Conservation (phyloP, 2,329 filamentous ascomycete species). For the Ascochyta fabae region DNA sequence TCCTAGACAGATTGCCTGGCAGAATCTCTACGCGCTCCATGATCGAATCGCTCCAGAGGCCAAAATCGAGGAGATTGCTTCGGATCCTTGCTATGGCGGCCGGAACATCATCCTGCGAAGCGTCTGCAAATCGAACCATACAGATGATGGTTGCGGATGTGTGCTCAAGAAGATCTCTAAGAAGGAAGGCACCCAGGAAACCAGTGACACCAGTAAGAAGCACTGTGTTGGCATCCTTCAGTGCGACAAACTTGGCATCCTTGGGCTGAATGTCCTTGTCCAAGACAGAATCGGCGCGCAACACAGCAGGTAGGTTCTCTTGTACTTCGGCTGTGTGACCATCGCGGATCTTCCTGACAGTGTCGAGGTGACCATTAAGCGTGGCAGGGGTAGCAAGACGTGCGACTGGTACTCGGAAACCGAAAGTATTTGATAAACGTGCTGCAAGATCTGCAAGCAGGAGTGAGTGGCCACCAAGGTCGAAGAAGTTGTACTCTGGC, state of each 20-base stretch:
- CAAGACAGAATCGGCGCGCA: slow-evolving; percentile 70
- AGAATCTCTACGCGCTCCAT: slow-evolving; percentile 80
- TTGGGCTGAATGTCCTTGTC: slow-evolving; percentile 71
- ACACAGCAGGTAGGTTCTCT: slow-evolving; percentile 73
- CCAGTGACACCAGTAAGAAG: slow-evolving; percentile 78
- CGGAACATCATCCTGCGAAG: slow-evolving; percentile 67
- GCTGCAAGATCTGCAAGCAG: slow-evolving; percentile 79
- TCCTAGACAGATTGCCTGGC: slow-evolving; percentile 73
- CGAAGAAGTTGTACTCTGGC: slow-evolving; percentile 78
- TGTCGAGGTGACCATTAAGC: slow-evolving; percentile 73
- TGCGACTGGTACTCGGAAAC: slow-evolving; percentile 73
- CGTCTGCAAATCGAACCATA: slow-evolving; percentile 74
- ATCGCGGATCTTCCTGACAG: slow-evolving; percentile 72
- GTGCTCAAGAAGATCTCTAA: slow-evolving; percentile 70
- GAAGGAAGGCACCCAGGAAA: slow-evolving; percentile 76
- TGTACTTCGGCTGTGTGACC: slow-evolving; percentile 77
- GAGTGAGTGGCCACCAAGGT: slow-evolving; percentile 79
- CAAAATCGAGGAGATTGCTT: slow-evolving; percentile 77
- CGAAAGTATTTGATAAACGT: slow-evolving; percentile 71
- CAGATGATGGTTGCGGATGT: slow-evolving; percentile 75
- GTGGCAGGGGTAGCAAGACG: slow-evolving; percentile 75
- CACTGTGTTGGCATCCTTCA: slow-evolving; percentile 71
- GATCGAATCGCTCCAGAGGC: slow-evolving; percentile 77
- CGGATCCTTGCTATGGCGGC: slow-evolving; percentile 75
- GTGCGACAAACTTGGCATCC: slow-evolving; percentile 60